Conservation (phyloP, 495 filamentous ascomycete species). For the Aspergillus sparsus region DNA sequence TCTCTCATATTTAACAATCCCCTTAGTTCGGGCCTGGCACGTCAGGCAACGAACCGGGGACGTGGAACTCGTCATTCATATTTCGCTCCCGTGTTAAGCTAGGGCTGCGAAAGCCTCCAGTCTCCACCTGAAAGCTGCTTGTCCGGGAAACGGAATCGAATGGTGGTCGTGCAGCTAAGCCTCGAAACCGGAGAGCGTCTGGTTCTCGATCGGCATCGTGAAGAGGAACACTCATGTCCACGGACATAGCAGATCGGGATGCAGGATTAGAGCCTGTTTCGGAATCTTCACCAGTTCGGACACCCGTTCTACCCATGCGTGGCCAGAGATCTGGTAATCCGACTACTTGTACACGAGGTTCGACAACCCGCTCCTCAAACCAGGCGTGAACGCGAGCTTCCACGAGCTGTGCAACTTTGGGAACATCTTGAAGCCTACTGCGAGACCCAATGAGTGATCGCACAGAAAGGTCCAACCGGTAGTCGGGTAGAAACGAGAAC, state of each 20-base stretch:
- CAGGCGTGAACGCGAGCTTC: constrained; percentile 89
- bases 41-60: constrained; percentile 26
- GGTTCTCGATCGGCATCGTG: constrained; percentile 28
- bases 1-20: no score
- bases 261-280: constrained; percentile 44
- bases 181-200: constrained; percentile 43
- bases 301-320: constrained; percentile 59
- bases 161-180: constrained; percentile 32
- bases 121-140: constrained; percentile 44
- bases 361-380: constrained; percentile 96
- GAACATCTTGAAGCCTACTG: constrained; percentile 88
- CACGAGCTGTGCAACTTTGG: constrained; percentile 94
- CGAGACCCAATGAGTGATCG: constrained; percentile 90
- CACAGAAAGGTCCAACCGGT: constrained; percentile 88
- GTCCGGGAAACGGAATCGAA: constrained; percentile 40
- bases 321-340: constrained; percentile 94
- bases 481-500: constrained; percentile 94
- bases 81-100: constrained; percentile 42
- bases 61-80: constrained; percentile 35
- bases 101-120: constrained; percentile 38
- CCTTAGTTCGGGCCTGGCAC: constrained; percentile 5
- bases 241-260: constrained; percentile 38
- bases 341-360: constrained; percentile 94
- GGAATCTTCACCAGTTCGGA: constrained; percentile 47
- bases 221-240: constrained; percentile 29